Evolutionary conservation across 2,329 filamentous ascomycete genomes (phyloP).

Genomic region (Penicillium sp.): DNA sequence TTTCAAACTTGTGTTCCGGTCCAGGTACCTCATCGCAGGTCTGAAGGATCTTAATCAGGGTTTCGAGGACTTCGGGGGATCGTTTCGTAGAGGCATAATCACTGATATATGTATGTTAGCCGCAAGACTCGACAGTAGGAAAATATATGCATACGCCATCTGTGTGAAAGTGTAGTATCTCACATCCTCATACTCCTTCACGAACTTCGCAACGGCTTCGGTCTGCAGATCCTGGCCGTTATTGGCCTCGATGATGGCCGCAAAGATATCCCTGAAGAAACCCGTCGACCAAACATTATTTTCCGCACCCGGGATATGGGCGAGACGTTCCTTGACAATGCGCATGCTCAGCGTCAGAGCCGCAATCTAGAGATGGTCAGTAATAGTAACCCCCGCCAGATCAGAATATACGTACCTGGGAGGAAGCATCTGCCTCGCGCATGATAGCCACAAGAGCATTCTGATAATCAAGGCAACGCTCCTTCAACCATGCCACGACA

Average conservation of each 20-base stretch:
- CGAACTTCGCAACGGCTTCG: slow-evolving; percentile 75
- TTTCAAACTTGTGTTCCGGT: slow-evolving; percentile 38
- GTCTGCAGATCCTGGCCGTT: slow-evolving; percentile 61
- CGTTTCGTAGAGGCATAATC: slow-evolving; percentile 35
- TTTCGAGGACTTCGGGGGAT: slow-evolving; percentile 34
- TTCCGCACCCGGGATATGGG: slow-evolving; percentile 59
- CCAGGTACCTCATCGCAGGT: slow-evolving; percentile 66
- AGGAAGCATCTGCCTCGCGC: slow-evolving; percentile 59
- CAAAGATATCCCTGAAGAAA: slow-evolving; percentile 67
- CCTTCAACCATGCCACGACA: slow-evolving; percentile 75
- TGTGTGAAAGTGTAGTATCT: slow-evolving; percentile 77
- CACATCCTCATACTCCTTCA: slow-evolving; percentile 79
- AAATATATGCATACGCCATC: slow-evolving; percentile 59
- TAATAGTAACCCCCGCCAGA: background rate
- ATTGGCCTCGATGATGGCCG: slow-evolving; percentile 59
- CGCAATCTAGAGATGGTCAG: slow-evolving; percentile 53
- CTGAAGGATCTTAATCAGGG: slow-evolving; percentile 40
- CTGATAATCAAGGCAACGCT: slow-evolving; percentile 71
- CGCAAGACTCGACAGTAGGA: background rate
- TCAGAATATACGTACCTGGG: slow-evolving; percentile 37
- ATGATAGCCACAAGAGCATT: slow-evolving; percentile 62
- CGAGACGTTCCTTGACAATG: slow-evolving; percentile 75
- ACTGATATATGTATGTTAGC: slow-evolving; percentile 26
- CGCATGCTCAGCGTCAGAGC: slow-evolving; percentile 80
- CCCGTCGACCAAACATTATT: slow-evolving; percentile 71